phyloP scores from a whole-genome alignment of 768 basidiomycete genomes.

The Russula ochroleuca region DNA sequence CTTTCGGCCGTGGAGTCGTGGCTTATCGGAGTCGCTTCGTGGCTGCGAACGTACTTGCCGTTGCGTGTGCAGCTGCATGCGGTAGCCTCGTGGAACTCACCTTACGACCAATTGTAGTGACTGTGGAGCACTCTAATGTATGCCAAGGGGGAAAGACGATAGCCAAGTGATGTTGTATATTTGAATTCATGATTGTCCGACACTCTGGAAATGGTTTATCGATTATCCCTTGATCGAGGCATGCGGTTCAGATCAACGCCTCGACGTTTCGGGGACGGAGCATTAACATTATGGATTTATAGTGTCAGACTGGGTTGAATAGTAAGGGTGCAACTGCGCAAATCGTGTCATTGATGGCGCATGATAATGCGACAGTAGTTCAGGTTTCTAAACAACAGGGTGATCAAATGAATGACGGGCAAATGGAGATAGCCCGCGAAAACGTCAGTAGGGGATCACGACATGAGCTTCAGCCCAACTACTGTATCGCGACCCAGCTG shows the following conservation, averaged over 20 bases:
- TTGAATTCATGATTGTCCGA: not conserved
- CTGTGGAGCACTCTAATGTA: not conserved
- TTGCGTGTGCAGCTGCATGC: conserved; percentile 1
- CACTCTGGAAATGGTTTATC: not conserved
- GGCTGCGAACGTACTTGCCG: not conserved
- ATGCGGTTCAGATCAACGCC: not conserved
- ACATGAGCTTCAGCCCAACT: conserved; percentile 28
- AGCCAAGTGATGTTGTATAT: not conserved
- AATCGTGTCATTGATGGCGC: not conserved
- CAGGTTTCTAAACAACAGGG: not conserved
- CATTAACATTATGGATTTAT: not conserved
- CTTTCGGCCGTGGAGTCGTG: not conserved
- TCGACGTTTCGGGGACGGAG: not conserved
- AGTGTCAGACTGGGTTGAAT: not conserved
- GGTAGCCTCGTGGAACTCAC: not conserved
- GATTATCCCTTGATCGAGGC: not conserved
- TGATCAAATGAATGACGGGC: not conserved
- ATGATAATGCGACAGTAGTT: not conserved
- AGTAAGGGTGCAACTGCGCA: not conserved
- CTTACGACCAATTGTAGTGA: not conserved
- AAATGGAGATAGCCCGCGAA: not conserved
- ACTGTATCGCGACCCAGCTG: conserved; percentile 34
- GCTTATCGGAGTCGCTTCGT: not conserved
- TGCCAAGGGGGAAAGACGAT: not conserved
- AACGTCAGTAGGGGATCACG: not conserved